A percentile compares a stretch with the other conserved stretches of the same genome.
Evolutionary conservation across 164 flowering plant genomes (phyloP).

Genomic region (Chloranthus sessilifolius): DNA sequence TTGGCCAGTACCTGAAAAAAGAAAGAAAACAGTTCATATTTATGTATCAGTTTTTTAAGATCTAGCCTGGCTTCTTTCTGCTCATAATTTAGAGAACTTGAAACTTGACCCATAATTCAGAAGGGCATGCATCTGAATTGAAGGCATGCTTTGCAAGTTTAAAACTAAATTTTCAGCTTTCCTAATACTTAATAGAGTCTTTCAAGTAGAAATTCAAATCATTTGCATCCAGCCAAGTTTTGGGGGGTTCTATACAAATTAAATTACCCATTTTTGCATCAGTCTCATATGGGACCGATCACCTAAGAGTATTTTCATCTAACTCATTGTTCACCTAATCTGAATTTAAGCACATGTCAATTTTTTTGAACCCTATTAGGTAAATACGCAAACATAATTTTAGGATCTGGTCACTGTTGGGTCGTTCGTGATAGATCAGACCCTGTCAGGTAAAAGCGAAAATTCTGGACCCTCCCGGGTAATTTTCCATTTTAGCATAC

Average conservation of each 20-base stretch:
- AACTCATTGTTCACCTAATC: too few relatives aligned
- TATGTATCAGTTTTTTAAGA: not conserved
- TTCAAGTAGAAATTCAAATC: not conserved
- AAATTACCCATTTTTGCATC: too few relatives aligned
- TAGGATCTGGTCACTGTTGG: not conserved
- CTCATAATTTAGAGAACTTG: not conserved
- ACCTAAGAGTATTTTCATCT: too few relatives aligned
- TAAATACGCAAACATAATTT: not conserved
- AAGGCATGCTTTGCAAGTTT: not conserved
- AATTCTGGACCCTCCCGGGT: not conserved
- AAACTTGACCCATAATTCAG: too few relatives aligned
- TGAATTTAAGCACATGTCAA: not conserved
- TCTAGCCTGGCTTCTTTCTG: not conserved
- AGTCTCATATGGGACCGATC: too few relatives aligned
- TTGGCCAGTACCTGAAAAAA: constrained; percentile 32
- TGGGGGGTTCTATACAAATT: too few relatives aligned
- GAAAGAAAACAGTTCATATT: constrained; percentile 4
- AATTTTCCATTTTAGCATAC: constrained; percentile 10
- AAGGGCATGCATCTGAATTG: not conserved
- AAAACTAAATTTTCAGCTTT: not conserved
- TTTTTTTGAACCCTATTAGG: not conserved
- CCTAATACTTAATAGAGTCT: not conserved
- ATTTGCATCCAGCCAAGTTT: not conserved
- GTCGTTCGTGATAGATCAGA: not conserved
- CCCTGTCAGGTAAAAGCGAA: not conserved